These are phyloP conservation scores for Nakazawaea anatomiae DNA, from an alignment of 805 yeast species.

Conservation along the genomic window DNA sequence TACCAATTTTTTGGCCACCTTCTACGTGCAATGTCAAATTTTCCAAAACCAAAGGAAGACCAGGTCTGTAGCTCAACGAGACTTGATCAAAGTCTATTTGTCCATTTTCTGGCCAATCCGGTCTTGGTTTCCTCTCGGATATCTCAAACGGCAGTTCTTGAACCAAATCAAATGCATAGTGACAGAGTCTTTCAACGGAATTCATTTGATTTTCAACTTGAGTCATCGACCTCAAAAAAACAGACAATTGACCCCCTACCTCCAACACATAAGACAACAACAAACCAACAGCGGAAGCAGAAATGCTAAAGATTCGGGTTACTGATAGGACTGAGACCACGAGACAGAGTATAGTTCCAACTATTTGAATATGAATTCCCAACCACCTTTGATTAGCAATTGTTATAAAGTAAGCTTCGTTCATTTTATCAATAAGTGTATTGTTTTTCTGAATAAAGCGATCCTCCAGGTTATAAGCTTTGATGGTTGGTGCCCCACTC, in stretches of 20 bases:
- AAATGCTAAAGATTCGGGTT: constrained; percentile 50
- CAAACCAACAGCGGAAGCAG: constrained; percentile 65
- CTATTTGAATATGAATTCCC: constrained; percentile 50
- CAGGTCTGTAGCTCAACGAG: constrained; percentile 52
- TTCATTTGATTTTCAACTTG: constrained; percentile 75
- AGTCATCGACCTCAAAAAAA: constrained; percentile 59
- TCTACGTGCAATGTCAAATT: constrained; percentile 35
- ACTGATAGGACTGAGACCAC: constrained; percentile 55
- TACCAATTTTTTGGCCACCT: constrained; percentile 68
- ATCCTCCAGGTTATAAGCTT: constrained; percentile 43
- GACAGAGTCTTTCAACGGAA: constrained; percentile 64
- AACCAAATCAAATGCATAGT: constrained; percentile 57
- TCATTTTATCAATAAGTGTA: constrained; percentile 48
- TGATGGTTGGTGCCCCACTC: constrained; percentile 60
- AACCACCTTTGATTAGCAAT: constrained; percentile 73
- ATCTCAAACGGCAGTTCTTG: constrained; percentile 62
- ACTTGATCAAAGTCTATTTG: constrained; percentile 41
- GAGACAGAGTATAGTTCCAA: constrained; percentile 46
- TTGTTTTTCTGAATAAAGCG: constrained; percentile 45
- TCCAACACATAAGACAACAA: constrained; percentile 55
- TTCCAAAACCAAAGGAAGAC: constrained; percentile 52
- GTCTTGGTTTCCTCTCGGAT: constrained; percentile 28
- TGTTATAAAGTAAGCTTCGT: constrained; percentile 59
- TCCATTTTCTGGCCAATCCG: constrained; percentile 49
- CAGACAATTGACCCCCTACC: constrained; percentile 49